phyloP scores from a whole-genome alignment of 345 rosid species.

The Gossypium herbaceum region DNA sequence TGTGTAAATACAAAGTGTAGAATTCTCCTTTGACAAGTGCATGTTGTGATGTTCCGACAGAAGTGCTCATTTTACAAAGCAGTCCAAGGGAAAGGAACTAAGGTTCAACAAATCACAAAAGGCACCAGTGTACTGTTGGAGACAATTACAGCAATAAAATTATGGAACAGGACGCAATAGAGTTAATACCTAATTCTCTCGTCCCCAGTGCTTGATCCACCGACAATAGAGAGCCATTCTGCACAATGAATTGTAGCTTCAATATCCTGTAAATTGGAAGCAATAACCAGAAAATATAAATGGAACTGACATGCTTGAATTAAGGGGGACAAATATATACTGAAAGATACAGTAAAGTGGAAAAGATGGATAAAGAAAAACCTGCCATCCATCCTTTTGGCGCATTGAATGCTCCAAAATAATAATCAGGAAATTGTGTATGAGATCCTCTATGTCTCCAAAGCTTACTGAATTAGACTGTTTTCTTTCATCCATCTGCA shows the following conservation, averaged over 20 bases:
- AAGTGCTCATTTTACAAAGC: background rate
- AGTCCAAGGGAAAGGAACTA: background rate
- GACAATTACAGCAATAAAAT: background rate
- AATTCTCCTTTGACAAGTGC: background rate
- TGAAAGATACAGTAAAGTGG: constrained; percentile 10
- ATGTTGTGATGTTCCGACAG: constrained; percentile 2
- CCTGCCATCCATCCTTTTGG: constrained; percentile 99
- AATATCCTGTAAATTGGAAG: constrained; percentile 65
- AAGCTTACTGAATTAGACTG: constrained; percentile 44
- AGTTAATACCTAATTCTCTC: constrained; percentile 64
- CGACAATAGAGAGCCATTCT: constrained; percentile 96
- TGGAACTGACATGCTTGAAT: background rate
- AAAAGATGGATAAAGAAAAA: constrained; percentile 20
- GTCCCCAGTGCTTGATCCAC: constrained; percentile 96
- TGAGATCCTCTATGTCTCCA: constrained; percentile 81
- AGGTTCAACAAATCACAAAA: background rate
- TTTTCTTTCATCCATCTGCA: constrained; percentile 67
- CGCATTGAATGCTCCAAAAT: constrained; percentile 97
- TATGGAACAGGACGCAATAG: background rate
- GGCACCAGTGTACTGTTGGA: background rate
- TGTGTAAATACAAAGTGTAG: background rate
- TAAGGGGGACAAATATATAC: background rate
- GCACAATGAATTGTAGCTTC: constrained; percentile 99
- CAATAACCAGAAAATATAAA: constrained; percentile 10
- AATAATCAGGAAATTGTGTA: constrained; percentile 87